phyloP scores from a whole-genome alignment of 1,284 basidiomycete species.

The Ceratobasidium sp. region DNA sequence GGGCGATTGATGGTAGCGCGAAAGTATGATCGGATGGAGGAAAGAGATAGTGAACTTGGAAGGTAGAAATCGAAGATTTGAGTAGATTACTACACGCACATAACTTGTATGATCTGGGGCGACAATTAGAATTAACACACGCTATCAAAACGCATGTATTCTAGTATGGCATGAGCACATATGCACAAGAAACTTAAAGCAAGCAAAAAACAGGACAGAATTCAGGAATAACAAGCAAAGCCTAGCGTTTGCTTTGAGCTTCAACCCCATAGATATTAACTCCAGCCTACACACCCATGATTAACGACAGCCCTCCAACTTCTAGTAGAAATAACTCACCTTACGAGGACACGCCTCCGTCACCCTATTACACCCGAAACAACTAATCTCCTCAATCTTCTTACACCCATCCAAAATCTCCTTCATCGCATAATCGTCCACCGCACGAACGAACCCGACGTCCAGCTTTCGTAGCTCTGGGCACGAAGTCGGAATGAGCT shows the following conservation, averaged over 20 bases:
- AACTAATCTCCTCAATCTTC: constrained; percentile 70
- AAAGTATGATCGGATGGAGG: constrained; percentile 28
- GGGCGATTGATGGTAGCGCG: constrained; percentile 38
- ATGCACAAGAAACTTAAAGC: too few relatives aligned
- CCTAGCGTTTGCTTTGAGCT: constrained; percentile 45
- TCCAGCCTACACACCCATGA: constrained; percentile 46
- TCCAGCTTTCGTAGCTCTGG: constrained; percentile 75
- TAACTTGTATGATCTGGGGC: not conserved
- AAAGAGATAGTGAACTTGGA: constrained; percentile 22
- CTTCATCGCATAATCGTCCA: constrained; percentile 88
- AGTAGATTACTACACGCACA: not conserved
- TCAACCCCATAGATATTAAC: constrained; percentile 51
- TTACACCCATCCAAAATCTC: constrained; percentile 70
- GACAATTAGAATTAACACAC: not conserved
- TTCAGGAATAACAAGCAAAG: not conserved
- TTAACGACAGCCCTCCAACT: too few relatives aligned
- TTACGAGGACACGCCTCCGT: constrained; percentile 68
- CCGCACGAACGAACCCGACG: constrained; percentile 87
- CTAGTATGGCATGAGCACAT: too few relatives aligned
- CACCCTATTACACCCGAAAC: constrained; percentile 80
- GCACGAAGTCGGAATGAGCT: constrained; percentile 65
- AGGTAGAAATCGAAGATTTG: constrained; percentile 18
- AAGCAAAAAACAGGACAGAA: too few relatives aligned
- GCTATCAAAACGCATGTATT: not conserved
- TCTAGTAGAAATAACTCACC: constrained; percentile 58